These are phyloP conservation scores for Epichloe uncinata DNA, from an alignment of 2,329 filamentous ascomycete species.

Conservation along the genomic window DNA sequence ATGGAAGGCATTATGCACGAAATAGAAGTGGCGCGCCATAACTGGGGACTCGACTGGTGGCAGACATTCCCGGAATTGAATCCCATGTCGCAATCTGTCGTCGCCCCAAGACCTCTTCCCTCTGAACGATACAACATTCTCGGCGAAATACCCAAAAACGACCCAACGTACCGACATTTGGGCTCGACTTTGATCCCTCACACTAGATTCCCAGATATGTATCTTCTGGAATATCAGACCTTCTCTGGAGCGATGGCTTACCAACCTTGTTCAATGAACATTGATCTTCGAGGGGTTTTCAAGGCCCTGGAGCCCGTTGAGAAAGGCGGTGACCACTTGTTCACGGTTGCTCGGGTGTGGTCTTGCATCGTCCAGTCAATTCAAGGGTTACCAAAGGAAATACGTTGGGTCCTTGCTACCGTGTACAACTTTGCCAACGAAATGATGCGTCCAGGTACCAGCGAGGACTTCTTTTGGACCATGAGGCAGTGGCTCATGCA, in stretches of 20 bases:
- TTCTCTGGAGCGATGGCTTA: conserved; percentile 15
- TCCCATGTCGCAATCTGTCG: not conserved
- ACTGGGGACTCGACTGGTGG: not conserved
- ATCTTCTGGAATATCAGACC: conserved; percentile 15
- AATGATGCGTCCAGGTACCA: conserved; percentile 11
- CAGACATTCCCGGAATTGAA: not conserved
- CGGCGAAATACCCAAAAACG: conserved; percentile 11
- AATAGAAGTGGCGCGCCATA: not conserved
- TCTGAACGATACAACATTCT: not conserved
- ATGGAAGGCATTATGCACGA: conserved; percentile 3
- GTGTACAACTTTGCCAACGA: conserved; percentile 19
- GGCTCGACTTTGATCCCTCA: conserved; percentile 13
- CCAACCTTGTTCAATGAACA: conserved; percentile 16
- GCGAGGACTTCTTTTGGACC: conserved; percentile 10
- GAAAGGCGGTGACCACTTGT: conserved; percentile 11
- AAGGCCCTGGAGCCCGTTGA: conserved; percentile 11
- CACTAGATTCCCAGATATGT: conserved; percentile 9
- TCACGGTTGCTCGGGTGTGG: conserved; percentile 18
- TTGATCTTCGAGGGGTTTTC: conserved; percentile 12
- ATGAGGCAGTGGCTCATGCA: conserved; percentile 18
- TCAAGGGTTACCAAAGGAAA: conserved; percentile 12
- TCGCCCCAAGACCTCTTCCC: not conserved
- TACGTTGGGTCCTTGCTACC: conserved; percentile 19
- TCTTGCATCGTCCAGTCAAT: conserved; percentile 16
- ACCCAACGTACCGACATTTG: conserved; percentile 13